Evolutionary conservation across 345 rosid species (phyloP).

Genomic region (Erucastrum elatum): DNA sequence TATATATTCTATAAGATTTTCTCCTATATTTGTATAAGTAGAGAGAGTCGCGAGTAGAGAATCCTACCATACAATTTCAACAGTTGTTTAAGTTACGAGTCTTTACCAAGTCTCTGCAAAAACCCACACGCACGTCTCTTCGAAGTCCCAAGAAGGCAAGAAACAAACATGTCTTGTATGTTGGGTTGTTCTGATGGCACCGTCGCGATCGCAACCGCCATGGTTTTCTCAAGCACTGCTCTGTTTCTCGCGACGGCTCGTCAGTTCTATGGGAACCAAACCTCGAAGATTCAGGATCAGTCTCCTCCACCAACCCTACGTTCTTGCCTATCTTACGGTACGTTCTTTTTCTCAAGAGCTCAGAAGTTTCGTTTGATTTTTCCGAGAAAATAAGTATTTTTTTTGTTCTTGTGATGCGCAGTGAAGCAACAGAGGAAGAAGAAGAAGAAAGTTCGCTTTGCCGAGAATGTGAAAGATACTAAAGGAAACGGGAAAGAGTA

Average conservation of each 20-base stretch:
- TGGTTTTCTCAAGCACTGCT: slow-evolving; percentile 76
- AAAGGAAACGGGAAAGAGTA: slow-evolving; percentile 38
- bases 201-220: slow-evolving; percentile 71
- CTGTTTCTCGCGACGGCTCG: slow-evolving; percentile 65
- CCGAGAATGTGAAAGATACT: slow-evolving; percentile 68
- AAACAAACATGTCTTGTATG: no score
- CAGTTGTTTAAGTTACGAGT: no score
- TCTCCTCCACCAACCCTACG: slow-evolving; percentile 38
- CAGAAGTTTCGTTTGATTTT: neutral
- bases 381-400: slow-evolving; percentile 30
- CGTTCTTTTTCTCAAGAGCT: neutral
- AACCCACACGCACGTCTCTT: no score
- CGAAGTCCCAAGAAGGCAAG: no score
- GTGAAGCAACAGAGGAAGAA: slow-evolving; percentile 41
- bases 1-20: no score
- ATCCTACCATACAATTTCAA: no score
- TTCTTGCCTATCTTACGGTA: slow-evolving; percentile 65
- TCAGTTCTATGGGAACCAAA: slow-evolving; percentile 37
- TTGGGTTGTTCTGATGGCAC: slow-evolving; percentile 30
- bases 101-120: no score
- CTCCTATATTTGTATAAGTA: no score
- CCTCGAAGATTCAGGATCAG: slow-evolving; percentile 29
- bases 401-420: slow-evolving; percentile 22
- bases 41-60: no score
- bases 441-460: slow-evolving; percentile 62